A percentile compares a stretch with the other conserved stretches of the same genome.
Conservation (phyloP, 768 basidiomycete species). For the Tylopilus sp. region DNA sequence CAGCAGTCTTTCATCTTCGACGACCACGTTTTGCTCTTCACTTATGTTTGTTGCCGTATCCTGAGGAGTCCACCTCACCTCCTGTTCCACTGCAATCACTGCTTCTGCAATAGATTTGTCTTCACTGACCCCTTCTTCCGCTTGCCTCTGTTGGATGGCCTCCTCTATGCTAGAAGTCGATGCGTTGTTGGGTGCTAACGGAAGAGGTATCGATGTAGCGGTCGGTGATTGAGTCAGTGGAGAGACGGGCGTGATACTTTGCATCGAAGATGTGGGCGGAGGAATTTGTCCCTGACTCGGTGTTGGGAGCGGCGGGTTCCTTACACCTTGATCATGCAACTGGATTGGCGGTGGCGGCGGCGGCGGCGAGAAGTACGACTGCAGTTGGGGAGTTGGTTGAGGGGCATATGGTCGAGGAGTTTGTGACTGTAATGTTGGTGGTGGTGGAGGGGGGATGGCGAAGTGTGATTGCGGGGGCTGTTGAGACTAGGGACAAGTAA, state of each 20-base stretch:
- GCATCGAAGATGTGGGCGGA: constrained; percentile 6
- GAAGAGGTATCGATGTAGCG: constrained; percentile 22
- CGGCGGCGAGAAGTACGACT: constrained; percentile 19
- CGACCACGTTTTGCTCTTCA: constrained; percentile 19
- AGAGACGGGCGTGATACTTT: constrained; percentile 2
- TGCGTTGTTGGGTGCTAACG: not conserved
- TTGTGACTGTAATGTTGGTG: constrained; percentile 7
- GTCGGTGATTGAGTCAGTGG: constrained; percentile 11
- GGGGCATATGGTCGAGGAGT: constrained; percentile 9
- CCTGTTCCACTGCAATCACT: not conserved
- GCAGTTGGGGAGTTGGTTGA: constrained; percentile 20
- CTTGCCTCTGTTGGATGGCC: constrained; percentile 39
- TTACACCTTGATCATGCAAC: constrained; percentile 4
- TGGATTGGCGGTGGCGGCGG: constrained; percentile 10
- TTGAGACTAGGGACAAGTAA: constrained; percentile 2
- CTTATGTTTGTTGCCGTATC: not conserved
- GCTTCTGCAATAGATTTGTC: not conserved
- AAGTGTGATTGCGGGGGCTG: constrained; percentile 14
- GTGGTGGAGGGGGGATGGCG: constrained; percentile 17
- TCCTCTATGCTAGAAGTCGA: constrained; percentile 22
- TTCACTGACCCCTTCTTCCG: constrained; percentile 31
- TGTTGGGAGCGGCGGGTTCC: not conserved
- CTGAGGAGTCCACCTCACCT: not conserved
- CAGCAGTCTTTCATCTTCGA: not conserved
- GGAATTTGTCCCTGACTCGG: constrained; percentile 6